Conservation (phyloP, 2,329 filamentous ascomycete genomes). For the Nigrograna mackinnonii region DNA sequence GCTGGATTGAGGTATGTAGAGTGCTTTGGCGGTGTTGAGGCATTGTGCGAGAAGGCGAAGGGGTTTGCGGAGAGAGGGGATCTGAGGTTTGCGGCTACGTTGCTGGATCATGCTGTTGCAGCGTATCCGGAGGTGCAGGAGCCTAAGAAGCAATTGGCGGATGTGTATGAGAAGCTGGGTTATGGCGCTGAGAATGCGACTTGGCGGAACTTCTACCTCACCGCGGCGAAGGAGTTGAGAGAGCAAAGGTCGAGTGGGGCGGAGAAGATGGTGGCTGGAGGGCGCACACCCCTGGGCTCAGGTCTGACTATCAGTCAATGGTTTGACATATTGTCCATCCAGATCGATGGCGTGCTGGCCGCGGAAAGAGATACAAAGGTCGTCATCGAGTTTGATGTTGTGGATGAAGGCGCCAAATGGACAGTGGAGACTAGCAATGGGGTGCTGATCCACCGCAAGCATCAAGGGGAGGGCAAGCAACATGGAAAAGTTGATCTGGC, state of each 20-base stretch:
- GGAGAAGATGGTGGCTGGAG: neutral
- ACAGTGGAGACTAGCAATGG: neutral
- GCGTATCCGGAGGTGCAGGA: conserved; percentile 21
- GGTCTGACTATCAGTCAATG: conserved; percentile 1
- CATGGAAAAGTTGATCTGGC: neutral
- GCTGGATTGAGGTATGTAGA: conserved; percentile 40
- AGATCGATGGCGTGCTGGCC: conserved; percentile 4
- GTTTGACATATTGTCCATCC: conserved; percentile 2
- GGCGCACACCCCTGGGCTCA: conserved; percentile 1
- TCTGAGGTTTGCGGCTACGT: conserved; percentile 43
- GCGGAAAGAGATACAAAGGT: neutral
- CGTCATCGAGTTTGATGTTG: neutral
- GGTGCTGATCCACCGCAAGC: neutral
- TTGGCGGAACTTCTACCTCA: conserved; percentile 47
- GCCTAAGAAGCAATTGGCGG: conserved; percentile 26
- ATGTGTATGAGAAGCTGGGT: conserved; percentile 26
- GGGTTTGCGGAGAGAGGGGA: conserved; percentile 33
- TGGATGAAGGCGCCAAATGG: neutral
- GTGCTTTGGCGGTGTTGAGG: conserved; percentile 41
- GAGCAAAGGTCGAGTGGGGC: neutral
- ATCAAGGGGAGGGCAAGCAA: neutral
- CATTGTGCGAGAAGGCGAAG: conserved; percentile 32
- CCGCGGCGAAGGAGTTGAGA: conserved; percentile 28
- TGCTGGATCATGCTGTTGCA: conserved; percentile 41
- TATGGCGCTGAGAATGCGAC: conserved; percentile 44